These are phyloP conservation scores for Avena eriantha DNA, from an alignment of 176 grass and related monocot species.

Conservation along the genomic window DNA sequence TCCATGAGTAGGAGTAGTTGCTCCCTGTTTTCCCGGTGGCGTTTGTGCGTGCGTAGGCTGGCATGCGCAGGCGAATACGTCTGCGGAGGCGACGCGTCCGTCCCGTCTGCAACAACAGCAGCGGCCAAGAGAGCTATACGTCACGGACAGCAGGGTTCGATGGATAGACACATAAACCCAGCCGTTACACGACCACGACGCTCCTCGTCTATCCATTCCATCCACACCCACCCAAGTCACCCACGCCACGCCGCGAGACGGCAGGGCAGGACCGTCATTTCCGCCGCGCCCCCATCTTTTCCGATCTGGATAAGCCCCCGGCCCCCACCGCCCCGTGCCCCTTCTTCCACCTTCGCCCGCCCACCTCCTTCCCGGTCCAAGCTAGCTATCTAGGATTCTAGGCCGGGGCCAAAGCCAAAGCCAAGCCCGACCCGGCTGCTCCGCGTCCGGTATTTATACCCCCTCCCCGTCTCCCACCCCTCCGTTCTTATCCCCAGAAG, in stretches of 20 bases:
- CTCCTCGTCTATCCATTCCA: not conserved
- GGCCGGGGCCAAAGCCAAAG: not conserved
- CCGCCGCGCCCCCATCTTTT: not conserved
- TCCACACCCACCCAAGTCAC: not conserved
- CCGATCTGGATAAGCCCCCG: constrained; percentile 50
- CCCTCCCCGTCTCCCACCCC: not conserved
- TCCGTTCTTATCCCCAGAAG: constrained; percentile 53
- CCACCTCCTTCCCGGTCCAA: not conserved
- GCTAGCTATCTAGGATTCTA: not conserved
- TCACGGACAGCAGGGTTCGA: not conserved
- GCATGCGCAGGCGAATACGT: not conserved
- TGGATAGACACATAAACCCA: not conserved
- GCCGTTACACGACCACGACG: constrained; percentile 34
- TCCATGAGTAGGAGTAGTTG: too few relatives aligned
- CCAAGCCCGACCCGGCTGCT: not conserved
- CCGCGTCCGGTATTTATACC: constrained; percentile 28
- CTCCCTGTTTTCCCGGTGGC: not conserved
- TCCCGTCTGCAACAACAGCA: not conserved
- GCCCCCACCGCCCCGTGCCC: constrained; percentile 6
- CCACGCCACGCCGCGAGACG: not conserved
- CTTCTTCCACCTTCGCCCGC: constrained; percentile 33
- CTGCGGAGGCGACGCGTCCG: constrained; percentile 12
- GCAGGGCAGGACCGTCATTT: constrained; percentile 34
- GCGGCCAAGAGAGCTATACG: not conserved
- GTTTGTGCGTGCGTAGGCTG: not conserved